Evolutionary conservation across 2,329 filamentous ascomycete species (phyloP), one percentile per base, ranked within the genome.

Genomic region (Eurotiales sp.): DNA sequence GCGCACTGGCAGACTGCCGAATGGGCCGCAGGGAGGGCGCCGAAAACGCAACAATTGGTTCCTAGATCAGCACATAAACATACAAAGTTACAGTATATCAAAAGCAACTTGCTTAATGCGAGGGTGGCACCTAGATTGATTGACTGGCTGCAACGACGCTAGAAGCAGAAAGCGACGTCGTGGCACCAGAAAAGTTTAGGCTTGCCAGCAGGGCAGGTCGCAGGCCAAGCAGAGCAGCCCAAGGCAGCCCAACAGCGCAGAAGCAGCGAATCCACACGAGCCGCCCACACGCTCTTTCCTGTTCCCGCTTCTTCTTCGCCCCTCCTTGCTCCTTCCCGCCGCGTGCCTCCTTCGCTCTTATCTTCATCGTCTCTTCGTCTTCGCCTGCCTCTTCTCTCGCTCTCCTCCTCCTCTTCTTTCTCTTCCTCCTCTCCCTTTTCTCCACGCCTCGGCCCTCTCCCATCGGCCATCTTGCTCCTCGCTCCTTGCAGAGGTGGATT

Each of bases 241-340:
- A 67, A 69, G 58, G 53, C 64, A 60, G 67, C 67, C 67, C 67
- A 69, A 69, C 64, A 60, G 55, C 55, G 56, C 54, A 53, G 50
- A 46, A 51, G 50, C 46, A 42, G 48, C 46, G 49, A 47, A 43
- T 39, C 56, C 56, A 54, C 32, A 56, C 52, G 32, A 53, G 34
- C 50, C 57, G 49, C 30, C 50, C 47, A 53, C 59, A 60, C 47
- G 55, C 39, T 52, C 54, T 29, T 56, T 55, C 46, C 50, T 50
- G 37, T 59, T 59, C 63, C 64, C 64, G 65, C 64, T 63, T 62
- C 62, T 64, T 62, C 56, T 51, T 22, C 63, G 63, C 58, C 58
- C 55, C 58, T 57, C 59, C 60, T 55, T 48, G 54, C 55, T 56
- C 54, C 53, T 53, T 54, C 58, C 42, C 57, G 43, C 43, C 61